These are phyloP conservation scores for Endotrypanum monterogeii DNA, from an alignment of 208 protist genomes.

Conservation along the genomic window DNA sequence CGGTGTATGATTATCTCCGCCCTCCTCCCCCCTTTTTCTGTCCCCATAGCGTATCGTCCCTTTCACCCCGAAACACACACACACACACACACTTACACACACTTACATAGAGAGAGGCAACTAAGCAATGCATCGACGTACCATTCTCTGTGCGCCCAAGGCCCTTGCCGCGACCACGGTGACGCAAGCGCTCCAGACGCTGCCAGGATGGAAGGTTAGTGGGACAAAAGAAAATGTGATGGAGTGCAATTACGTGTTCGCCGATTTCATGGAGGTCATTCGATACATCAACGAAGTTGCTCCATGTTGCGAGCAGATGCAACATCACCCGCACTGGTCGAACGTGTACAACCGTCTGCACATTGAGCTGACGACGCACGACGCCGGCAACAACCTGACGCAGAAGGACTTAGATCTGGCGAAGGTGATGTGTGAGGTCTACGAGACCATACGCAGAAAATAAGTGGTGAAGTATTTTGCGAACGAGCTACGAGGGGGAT, in stretches of 20 bases:
- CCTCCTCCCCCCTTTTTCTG: background rate
- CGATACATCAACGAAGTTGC: slow-evolving; percentile 90
- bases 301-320: slow-evolving; percentile 76
- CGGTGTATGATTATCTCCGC: background rate
- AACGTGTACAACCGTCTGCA: slow-evolving; percentile 95
- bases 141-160: background rate
- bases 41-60: background rate
- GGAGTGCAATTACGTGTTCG: slow-evolving; percentile 73
- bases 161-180: slow-evolving; percentile 77
- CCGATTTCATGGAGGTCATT: slow-evolving; percentile 90
- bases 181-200: slow-evolving; percentile 81
- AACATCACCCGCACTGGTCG: slow-evolving; percentile 96
- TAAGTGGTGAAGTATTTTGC: background rate
- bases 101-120: background rate
- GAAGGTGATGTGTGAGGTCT: slow-evolving; percentile 56
- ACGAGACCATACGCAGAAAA: slow-evolving; percentile 15
- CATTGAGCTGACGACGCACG: slow-evolving; percentile 94
- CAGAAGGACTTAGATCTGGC: slow-evolving; percentile 84
- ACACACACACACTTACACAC: background rate
- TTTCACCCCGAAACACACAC: background rate
- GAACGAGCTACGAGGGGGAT: background rate
- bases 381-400: slow-evolving; percentile 85
- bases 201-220: slow-evolving; percentile 69
- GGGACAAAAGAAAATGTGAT: slow-evolving; percentile 54
- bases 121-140: slow-evolving; percentile 18